These are phyloP conservation scores for Papiliotrema fonsecae DNA, from an alignment of 1,284 basidiomycete genomes.

Conservation along the genomic window DNA sequence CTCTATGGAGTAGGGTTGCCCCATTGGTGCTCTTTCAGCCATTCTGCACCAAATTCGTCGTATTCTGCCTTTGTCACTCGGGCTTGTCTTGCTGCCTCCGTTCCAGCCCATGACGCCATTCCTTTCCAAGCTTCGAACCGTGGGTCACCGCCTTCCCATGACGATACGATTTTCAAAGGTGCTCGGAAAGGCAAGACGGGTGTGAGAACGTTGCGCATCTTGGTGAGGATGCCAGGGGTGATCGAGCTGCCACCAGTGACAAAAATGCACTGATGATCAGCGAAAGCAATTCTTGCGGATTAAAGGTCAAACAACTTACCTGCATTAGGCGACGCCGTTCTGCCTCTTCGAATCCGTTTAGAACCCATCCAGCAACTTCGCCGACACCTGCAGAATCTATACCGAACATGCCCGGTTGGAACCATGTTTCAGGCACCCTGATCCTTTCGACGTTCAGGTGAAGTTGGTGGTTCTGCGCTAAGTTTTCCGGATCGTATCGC, in stretches of 20 bases:
- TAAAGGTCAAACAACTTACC: too few relatives aligned
- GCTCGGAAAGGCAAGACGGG: constrained; percentile 78
- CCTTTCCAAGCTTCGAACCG: constrained; percentile 82
- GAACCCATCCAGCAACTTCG: constrained; percentile 80
- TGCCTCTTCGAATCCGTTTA: constrained; percentile 69
- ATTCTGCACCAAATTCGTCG: constrained; percentile 83
- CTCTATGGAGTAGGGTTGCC: constrained; percentile 41
- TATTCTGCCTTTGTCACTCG: constrained; percentile 74
- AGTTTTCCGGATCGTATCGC: constrained; percentile 54
- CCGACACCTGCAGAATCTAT: constrained; percentile 90
- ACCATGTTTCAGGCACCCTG: constrained; percentile 89
- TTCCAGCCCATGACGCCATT: constrained; percentile 76
- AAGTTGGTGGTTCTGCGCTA: constrained; percentile 66
- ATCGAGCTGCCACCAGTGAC: constrained; percentile 77
- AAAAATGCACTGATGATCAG: constrained; percentile 68
- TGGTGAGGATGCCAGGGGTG: constrained; percentile 64
- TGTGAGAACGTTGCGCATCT: constrained; percentile 66
- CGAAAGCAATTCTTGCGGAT: neutral
- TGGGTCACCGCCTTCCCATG: constrained; percentile 54
- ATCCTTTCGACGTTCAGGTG: constrained; percentile 93
- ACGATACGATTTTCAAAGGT: constrained; percentile 59
- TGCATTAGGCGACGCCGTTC: constrained; percentile 52
- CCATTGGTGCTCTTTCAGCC: constrained; percentile 53
- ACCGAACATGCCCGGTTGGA: constrained; percentile 88
- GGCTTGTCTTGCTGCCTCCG: constrained; percentile 57